phyloP scores from a whole-genome alignment of 768 basidiomycete genomes.

The Rhizopogon roseolus region DNA sequence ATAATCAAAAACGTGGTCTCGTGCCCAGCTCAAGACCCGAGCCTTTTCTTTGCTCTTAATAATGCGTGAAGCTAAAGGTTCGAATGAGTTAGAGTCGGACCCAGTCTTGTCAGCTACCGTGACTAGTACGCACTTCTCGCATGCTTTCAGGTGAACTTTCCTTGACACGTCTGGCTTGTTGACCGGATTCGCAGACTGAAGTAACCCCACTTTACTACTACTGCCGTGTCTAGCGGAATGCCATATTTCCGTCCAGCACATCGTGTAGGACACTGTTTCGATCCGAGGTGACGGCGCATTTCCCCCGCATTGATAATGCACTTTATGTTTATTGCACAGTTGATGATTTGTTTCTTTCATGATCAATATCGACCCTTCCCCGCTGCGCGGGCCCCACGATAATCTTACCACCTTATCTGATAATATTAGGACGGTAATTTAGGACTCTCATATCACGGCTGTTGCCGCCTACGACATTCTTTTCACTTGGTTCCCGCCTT shows the following conservation, averaged over 20 bases:
- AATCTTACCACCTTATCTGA: not conserved
- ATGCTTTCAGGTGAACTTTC: not conserved
- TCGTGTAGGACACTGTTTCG: not conserved
- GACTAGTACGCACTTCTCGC: not conserved
- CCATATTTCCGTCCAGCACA: not conserved
- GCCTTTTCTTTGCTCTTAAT: not conserved
- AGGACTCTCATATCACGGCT: not conserved
- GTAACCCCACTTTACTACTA: not conserved
- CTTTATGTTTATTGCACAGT: not conserved
- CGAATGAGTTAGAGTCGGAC: not conserved
- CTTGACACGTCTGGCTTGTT: not conserved
- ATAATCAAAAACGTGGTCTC: not conserved
- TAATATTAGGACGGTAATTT: not conserved
- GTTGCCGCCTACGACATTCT: not conserved
- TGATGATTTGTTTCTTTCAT: not conserved
- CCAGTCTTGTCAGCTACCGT: not conserved
- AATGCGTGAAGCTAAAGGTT: not conserved
- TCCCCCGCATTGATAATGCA: not conserved
- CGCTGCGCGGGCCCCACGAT: not conserved
- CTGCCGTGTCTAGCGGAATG: not conserved
- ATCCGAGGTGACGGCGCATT: not conserved
- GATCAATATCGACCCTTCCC: not conserved
- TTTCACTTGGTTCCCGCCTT: not conserved
- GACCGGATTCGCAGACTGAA: not conserved
- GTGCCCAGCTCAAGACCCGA: not conserved